Evolutionary conservation across 768 basidiomycete genomes (phyloP), one percentile per base, ranked within the genome.

Genomic region (Collybiopsis confluens): DNA sequence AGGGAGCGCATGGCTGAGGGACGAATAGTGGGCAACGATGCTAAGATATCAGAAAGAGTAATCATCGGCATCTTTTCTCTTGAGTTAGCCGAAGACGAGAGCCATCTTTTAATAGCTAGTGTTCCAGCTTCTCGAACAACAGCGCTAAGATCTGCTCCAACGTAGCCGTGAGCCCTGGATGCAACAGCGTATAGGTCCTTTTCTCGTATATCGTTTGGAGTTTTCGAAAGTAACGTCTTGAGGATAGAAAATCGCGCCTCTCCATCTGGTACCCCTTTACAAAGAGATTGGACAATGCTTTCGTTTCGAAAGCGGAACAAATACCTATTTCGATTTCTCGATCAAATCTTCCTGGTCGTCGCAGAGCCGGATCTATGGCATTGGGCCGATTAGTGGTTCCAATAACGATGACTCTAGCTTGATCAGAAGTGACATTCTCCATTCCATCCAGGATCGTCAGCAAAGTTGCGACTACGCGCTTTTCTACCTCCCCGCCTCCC

Each of bases 301-400:
- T 7, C 27, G 16, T 40, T 40, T 10, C 4, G 9, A 4, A 1
- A 15, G 16, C 20, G 4, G 9, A 40, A 55, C 28, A 41, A 53
- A 4, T 23, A 59, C 61, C 62, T 43, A 64, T 61, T 41, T 61
- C 60, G 44, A 64, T 58, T 45, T 61, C 63, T 57, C 92, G 77
- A 68, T 98, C 94, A 63, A 98, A 96, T 56, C 94, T 74, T 3
- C 94, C 94, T 13, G 94, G 94, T 28, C 94, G 72, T 45, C 94
- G 74, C 48, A 98, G 72, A 0, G 94, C 94, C 41, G 95, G 94
- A 65, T 98, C 94, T 47, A 98, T 94, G 9, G 94, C 91, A 62
- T 98, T 97, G 4, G 92, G 94, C 20, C 94, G 77, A 67, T 98
- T 97, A 2, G 94, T 98, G 0, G 97, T 97, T 0, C 92, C 97